phyloP scores from a whole-genome alignment of 305 asterid genomes.

The Fraxinus baroniana region DNA sequence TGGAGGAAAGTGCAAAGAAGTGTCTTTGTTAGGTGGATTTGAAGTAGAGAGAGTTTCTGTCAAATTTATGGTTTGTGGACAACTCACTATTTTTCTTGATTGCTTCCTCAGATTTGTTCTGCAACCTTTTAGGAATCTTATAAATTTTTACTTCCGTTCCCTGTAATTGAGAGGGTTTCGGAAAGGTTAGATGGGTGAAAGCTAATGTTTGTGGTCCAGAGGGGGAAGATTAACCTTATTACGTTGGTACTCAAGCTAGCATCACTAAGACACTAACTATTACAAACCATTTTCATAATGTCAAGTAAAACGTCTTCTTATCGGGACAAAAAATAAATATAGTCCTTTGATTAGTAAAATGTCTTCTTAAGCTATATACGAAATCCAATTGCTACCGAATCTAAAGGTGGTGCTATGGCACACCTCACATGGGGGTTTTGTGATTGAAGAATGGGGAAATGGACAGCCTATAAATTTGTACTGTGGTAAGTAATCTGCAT shows the following conservation, averaged over 20 bases:
- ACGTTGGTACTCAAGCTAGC: background rate
- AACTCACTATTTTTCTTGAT: background rate
- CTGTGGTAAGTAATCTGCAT: background rate
- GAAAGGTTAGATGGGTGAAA: background rate
- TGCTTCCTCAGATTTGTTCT: background rate
- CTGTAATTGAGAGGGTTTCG: background rate
- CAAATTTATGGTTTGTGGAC: background rate
- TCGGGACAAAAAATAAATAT: background rate
- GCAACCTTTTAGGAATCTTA: background rate
- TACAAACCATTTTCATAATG: background rate
- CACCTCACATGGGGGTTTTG: background rate
- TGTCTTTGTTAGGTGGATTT: background rate
- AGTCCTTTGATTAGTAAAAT: background rate
- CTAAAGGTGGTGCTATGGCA: background rate
- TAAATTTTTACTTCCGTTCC: background rate
- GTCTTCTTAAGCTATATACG: background rate
- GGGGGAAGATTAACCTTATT: background rate
- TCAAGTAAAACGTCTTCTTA: background rate
- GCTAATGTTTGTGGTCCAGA: background rate
- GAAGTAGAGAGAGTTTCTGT: background rate
- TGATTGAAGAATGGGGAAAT: background rate
- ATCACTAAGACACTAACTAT: background rate
- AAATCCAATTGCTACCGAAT: background rate
- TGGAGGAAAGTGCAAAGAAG: background rate
- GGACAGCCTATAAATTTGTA: background rate